Evolutionary conservation across 257 asterid species (phyloP).

Genomic region (Scutellaria minor): DNA sequence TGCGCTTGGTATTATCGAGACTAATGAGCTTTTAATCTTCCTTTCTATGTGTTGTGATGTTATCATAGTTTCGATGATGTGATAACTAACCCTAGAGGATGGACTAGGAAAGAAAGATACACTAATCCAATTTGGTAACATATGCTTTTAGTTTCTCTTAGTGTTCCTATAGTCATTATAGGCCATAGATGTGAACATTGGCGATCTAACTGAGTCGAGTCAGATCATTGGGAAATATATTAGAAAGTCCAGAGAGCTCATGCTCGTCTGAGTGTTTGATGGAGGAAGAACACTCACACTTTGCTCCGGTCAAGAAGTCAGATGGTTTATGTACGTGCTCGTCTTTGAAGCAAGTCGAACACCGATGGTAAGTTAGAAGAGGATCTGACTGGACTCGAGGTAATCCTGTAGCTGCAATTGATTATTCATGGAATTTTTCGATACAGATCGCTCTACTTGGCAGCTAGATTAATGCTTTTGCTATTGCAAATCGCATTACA

Average conservation of each 20-base stretch:
- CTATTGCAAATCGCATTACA: too few species aligned
- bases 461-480: too few species aligned
- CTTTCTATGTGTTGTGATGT: not conserved
- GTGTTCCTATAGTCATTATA: not conserved
- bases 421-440: not conserved
- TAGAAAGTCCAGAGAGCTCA: not conserved
- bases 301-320: not conserved
- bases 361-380: not conserved
- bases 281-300: not conserved
- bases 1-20: not conserved
- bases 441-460: too few species aligned
- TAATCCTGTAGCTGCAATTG: not conserved
- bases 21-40: not conserved
- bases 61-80: constrained; percentile 16
- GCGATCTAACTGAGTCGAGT: not conserved
- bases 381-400: not conserved
- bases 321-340: not conserved
- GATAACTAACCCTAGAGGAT: not conserved
- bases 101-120: not conserved
- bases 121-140: not conserved
- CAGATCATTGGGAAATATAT: not conserved
- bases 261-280: not conserved
- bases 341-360: not conserved
- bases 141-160: not conserved
- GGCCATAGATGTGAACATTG: not conserved